Base-by-base conservation (phyloP, 1,139 yeast genomes). In the Schizosaccharomyces versatilis region DNA sequence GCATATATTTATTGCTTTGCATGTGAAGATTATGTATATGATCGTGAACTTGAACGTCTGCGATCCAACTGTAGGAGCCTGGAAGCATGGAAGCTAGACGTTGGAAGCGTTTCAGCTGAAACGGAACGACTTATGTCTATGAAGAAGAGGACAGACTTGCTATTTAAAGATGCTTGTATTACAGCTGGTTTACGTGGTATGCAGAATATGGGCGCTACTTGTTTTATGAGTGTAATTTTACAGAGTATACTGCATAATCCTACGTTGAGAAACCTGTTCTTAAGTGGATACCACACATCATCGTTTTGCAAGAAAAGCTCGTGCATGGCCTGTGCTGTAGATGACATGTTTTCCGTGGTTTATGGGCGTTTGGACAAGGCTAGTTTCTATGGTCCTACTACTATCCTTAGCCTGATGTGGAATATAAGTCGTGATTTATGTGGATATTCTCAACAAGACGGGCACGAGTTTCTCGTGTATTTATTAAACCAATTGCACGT, bases 381-480 rank as follows among this genome's bases (percentile, higher is more conserved):
- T 42, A 47, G 19, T 19, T 53, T 38, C 12, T 41, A 12, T 19
- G 94, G 94, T 0, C 79, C 84, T 60, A 78, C 85, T 1, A 74
- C 80, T 54, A 68, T 88, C 52, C 70, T 88, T 55, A 75, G 77
- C 47, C 82, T 94, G 10, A 81, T 95, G 1, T 85, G 95, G 94
- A 79, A 77, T 62, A 79, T 81, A 56, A 83, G 84, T 62, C 76
- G 81, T 61, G 77, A 86, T 36, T 74, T 90, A 57, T 94, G 96
- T 0, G 98, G 98, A 1, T 86, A 86, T 60, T 83, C 90, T 53
- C 96, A 90, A 67, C 98, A 90, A 67, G 98, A 90, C 66, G 97
- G 98, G 0, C 98, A 90, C 67, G 98, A 90, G 66, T 90, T 88
- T 67, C 80, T 94, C 81, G 96, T 90, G 65, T 86, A 88, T 65